Evolutionary conservation across 2,329 filamentous ascomycete species (phyloP).

Genomic region (Neofusicoccum laricinum): DNA sequence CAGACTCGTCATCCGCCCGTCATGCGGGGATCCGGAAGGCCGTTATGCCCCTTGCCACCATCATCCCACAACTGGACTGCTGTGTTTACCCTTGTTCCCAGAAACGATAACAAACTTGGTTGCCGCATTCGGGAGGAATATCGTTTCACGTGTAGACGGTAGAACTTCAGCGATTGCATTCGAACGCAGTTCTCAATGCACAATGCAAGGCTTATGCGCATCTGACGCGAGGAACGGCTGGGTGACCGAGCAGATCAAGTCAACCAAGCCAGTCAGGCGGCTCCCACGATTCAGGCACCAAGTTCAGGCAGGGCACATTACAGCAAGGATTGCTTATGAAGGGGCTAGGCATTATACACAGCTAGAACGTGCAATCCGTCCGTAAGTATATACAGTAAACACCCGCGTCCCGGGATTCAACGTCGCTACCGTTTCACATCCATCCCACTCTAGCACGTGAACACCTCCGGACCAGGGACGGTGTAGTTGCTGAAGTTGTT

Average conservation of each 20-base stretch:
- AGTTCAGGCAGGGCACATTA: background rate
- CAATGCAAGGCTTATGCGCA: no score
- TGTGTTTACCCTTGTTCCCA: background rate
- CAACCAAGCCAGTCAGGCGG: background rate
- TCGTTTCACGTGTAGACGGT: background rate
- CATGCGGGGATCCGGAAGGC: background rate
- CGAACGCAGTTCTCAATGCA: no score
- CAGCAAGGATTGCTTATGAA: background rate
- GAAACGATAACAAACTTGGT: background rate
- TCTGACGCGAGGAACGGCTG: no score
- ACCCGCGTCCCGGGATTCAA: background rate
- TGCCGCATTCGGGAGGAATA: background rate
- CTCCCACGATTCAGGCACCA: background rate
- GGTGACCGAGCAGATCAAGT: background rate
- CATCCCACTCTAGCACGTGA: slow-evolving; percentile 28
- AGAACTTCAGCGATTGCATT: background rate
- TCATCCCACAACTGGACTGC: background rate
- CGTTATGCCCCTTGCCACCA: background rate
- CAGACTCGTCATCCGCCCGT: background rate
- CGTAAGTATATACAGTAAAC: background rate
- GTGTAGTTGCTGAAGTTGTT: slow-evolving; percentile 35
- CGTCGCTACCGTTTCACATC: background rate
- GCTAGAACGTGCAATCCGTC: background rate
- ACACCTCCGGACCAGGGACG: slow-evolving; percentile 34
- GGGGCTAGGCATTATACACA: background rate